phyloP scores from a whole-genome alignment of 306 rosid species.

The Quillaja saponaria region DNA sequence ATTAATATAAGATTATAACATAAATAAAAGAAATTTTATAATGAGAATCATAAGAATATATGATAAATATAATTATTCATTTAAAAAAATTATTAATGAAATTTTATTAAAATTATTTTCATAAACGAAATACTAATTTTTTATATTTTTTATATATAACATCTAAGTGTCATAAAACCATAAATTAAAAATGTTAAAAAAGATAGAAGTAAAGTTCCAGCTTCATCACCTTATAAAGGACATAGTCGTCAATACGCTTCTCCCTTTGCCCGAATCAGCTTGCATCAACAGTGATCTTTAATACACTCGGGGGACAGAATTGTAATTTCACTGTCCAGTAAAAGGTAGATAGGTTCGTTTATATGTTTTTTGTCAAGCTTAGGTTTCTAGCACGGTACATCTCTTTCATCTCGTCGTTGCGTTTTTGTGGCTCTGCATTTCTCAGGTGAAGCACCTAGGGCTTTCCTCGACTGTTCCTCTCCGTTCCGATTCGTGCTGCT shows the following conservation, averaged over 20 bases:
- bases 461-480: background rate
- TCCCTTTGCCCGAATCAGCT: background rate
- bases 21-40: too few species aligned
- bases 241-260: background rate
- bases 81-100: too few species aligned
- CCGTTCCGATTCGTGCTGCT: background rate
- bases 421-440: conserved; percentile 49
- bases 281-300: background rate
- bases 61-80: too few species aligned
- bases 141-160: too few species aligned
- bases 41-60: too few species aligned
- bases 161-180: too few species aligned
- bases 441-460: conserved; percentile 53
- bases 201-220: background rate
- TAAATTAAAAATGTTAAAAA: background rate
- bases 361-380: conserved; percentile 2
- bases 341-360: conserved; percentile 35
- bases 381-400: conserved; percentile 24
- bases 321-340: conserved; percentile 29
- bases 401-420: conserved; percentile 35
- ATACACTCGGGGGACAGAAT: conserved; percentile 18
- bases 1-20: too few species aligned
- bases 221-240: background rate
- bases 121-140: too few species aligned
- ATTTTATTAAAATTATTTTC: too few species aligned